Conservation (phyloP, 2,329 filamentous ascomycete genomes). For the Trichoderma aggressivum region DNA sequence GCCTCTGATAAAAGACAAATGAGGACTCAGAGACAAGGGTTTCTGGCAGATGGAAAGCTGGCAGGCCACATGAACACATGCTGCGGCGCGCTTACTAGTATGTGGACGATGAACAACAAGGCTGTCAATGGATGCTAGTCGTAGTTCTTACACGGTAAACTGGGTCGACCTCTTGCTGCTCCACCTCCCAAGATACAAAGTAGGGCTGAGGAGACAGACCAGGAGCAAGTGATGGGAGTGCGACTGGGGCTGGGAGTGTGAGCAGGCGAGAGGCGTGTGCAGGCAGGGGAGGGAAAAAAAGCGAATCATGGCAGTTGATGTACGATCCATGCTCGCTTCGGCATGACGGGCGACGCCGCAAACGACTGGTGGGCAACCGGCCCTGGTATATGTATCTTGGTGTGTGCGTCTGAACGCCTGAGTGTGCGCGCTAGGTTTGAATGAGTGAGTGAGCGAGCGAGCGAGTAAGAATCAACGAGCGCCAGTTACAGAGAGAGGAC, state of each 20-base stretch:
- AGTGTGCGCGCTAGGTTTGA: neutral
- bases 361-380: neutral
- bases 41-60: neutral
- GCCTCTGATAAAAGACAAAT: slow-evolving; percentile 15
- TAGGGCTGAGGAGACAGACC: slow-evolving; percentile 5
- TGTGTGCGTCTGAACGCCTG: neutral
- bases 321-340: neutral
- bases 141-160: slow-evolving; percentile 4
- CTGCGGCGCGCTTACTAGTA: slow-evolving; percentile 12
- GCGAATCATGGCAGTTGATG: neutral
- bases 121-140: slow-evolving; percentile 1
- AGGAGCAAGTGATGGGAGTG: slow-evolving; percentile 1
- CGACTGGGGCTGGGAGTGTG: neutral
- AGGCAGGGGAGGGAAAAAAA: neutral
- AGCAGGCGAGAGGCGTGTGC: neutral
- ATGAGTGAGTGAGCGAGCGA: neutral
- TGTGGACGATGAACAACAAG: neutral
- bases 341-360: neutral
- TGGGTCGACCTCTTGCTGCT: neutral
- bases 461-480: neutral
- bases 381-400: slow-evolving; percentile 5
- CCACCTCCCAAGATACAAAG: neutral
- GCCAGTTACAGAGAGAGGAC: neutral
- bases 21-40: slow-evolving; percentile 3
- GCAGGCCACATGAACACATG: slow-evolving; percentile 13